Percentiles rank a stretch among this genome's conserved stretches.
Conservation (phyloP, 345 rosid species). For the Anastatica hierochuntica region DNA sequence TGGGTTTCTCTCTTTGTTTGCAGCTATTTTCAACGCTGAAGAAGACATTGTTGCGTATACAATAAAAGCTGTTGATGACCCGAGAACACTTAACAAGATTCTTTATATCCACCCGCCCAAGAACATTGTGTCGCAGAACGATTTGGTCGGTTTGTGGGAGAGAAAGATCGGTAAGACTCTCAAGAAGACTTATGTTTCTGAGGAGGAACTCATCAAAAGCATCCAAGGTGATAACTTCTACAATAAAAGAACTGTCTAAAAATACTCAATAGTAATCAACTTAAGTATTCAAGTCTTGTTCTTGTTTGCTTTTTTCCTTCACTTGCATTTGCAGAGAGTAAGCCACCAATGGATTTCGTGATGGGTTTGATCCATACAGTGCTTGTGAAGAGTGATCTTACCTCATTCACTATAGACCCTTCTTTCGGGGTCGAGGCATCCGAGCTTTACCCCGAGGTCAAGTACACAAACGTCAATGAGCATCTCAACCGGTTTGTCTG, state of each 20-base stretch:
- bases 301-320: not conserved
- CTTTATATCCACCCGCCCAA: slow-evolving; percentile 60
- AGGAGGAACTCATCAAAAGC: slow-evolving; percentile 48
- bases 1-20: not conserved
- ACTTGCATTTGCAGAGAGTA: slow-evolving; percentile 40
- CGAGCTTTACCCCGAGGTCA: slow-evolving; percentile 49
- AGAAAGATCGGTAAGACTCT: slow-evolving; percentile 51
- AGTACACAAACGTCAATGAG: slow-evolving; percentile 35
- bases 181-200: slow-evolving; percentile 41
- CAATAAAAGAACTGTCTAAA: not conserved
- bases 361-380: slow-evolving; percentile 23
- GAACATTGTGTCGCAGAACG: slow-evolving; percentile 58
- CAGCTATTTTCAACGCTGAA: slow-evolving; percentile 57
- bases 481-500: slow-evolving; percentile 31
- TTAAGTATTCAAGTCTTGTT: not conserved
- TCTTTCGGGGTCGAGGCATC: slow-evolving; percentile 47
- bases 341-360: slow-evolving; percentile 34
- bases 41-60: slow-evolving; percentile 62
- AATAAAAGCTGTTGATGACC: slow-evolving; percentile 54
- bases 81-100: slow-evolving; percentile 47
- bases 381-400: slow-evolving; percentile 2
- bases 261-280: not conserved
- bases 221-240: slow-evolving; percentile 42
- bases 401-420: slow-evolving; percentile 11
- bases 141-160: slow-evolving; percentile 65